Base-by-base conservation (phyloP, 2,329 filamentous ascomycete genomes). In the Colletotrichum cuscutae region DNA sequence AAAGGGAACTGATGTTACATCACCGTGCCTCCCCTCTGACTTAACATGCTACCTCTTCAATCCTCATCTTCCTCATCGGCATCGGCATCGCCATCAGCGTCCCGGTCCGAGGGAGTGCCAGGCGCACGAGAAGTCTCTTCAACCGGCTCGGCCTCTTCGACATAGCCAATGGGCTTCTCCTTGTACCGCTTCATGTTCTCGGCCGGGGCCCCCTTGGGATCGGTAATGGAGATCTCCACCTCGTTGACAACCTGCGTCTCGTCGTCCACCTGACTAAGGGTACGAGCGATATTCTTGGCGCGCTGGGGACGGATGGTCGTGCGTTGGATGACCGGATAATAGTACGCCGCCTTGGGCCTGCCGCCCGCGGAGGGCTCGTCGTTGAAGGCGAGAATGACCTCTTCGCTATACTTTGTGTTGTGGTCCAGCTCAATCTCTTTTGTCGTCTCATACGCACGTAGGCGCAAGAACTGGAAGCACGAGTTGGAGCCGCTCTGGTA, bases 311-410 rank as follows among this genome's bases (percentile, higher is more conserved):
- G 86, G 77, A 93, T 89, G 26, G 86, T 86, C 59, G 87, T 89
- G 66, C 89, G 88, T 80, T 92, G 90, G 82, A 93, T 89, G 74
- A 93, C 86, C 4, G 91, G 91, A 77, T 93, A 93, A 81, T 92
- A 93, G 80, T 91, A 92, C 13, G 88, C 89, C 7, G 87, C 91
- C 79, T 89, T 89, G 75, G 89, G 86, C 62, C 82, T 79, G 74
- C 87, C 85, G 49, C 37, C 37, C 15, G 75, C 63, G 35, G 71
- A 70, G 59, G 73, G 79, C 74, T 88, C 87, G 74, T 90, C 87
- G 76, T 89, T 86, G 77, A 88, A 87, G 3, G 89, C 86, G 32
- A 93, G 81, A 69, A 92, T 86, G 42, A 93, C 84, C 80, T 93
- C 90, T 74, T 92, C 87, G 75, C 88, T 85, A 79, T 92, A 93